Evolutionary conservation across 176 grass and related monocot genomes (phyloP).

Genomic region (Eleusine indica): DNA sequence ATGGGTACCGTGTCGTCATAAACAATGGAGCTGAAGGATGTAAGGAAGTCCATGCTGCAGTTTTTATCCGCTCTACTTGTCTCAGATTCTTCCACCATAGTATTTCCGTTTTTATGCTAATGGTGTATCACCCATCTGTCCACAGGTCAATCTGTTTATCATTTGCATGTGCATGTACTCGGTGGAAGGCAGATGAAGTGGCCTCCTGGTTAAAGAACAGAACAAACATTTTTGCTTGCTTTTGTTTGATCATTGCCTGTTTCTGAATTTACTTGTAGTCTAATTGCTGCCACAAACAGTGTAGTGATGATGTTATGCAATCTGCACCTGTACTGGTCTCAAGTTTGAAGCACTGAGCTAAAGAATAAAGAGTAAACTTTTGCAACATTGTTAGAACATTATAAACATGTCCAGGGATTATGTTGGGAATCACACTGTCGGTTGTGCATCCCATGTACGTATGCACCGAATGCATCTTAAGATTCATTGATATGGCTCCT

Average conservation of each 20-base stretch:
- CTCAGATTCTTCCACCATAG: background rate
- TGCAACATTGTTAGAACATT: background rate
- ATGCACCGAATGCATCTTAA: background rate
- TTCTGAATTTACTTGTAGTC: background rate
- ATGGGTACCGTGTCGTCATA: constrained; percentile 79
- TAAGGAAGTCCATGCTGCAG: constrained; percentile 43
- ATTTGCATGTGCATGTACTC: constrained; percentile 81
- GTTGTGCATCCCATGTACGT: background rate
- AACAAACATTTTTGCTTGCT: background rate
- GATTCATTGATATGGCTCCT: too few species aligned
- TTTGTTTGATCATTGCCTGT: background rate
- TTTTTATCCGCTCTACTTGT: background rate
- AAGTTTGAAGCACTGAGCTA: background rate
- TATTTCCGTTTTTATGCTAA: constrained; percentile 3
- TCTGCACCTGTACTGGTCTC: background rate
- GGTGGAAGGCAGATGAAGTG: constrained; percentile 93
- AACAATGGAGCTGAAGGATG: constrained; percentile 88
- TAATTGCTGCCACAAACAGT: background rate
- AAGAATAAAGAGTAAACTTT: background rate
- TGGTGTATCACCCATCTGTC: background rate
- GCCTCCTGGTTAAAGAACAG: constrained; percentile 66
- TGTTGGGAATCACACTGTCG: background rate
- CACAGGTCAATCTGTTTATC: constrained; percentile 93
- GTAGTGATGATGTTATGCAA: background rate
- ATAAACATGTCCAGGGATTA: background rate